Evolutionary conservation across 345 rosid genomes (phyloP), one percentile per base, ranked within the genome.

Genomic region (Sonneratia alba): DNA sequence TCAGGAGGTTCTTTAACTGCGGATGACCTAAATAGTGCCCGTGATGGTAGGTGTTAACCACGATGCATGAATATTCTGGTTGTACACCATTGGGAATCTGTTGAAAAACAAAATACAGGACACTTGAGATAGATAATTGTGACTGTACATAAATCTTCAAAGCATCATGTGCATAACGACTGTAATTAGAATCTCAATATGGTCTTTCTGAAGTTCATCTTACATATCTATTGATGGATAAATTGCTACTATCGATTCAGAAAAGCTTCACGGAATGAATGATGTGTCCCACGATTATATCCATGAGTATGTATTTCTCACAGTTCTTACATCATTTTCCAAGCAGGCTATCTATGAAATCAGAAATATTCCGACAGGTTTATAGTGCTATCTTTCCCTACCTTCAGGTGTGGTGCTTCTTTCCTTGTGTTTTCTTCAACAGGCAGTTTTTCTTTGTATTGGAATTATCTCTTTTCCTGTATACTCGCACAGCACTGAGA

Each of bases 341-440:
- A 61, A 24, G 40, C 91, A 88, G 96, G 84, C 74, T 92, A 73
- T 80, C 80, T 47, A 69, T 56, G 67, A 88, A 79, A 82, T 88
- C 87, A 63, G 75, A 83, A 18, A 21, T 83, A 71, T 79, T 88
- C 71, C 76, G 72, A 47, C 77, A 87, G 79, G 87, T 84, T 65
- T 81, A 78, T 73, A 65, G 87, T 77, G 77, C n/a, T 21, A 76
- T 88, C 73, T 72, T 79, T 43, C 90, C 92, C 47, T 80, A 78
- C 71, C 85, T 90, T 66, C 92, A 90, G 93, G 93, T 89, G 61
- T 45, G 75, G 85, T 78, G 66, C 43, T 32, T 40, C 68, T 61
- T 12, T 65, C 61, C 59, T 63, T 38, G n/a, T 32, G 21, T 15
- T 34, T 65, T 65, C 2, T 34, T 42, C 36, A 68, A 68, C 34